phyloP scores from a whole-genome alignment of 345 rosid species.

The Cardamine occulta region DNA sequence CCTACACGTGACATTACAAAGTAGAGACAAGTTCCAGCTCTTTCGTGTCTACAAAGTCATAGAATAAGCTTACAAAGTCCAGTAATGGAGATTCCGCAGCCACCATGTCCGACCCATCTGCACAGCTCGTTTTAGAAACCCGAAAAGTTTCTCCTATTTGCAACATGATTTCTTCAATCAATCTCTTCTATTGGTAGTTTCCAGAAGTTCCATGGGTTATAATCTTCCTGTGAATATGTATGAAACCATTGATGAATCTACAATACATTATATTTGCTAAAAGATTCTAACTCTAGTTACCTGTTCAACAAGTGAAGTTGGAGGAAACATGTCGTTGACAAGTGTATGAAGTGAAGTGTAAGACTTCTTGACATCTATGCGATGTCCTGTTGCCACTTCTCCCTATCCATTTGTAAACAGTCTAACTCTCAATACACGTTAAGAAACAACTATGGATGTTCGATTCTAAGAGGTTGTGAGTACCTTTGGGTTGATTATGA shows the following conservation, averaged over 20 bases:
- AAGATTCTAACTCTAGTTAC: conserved; percentile 41
- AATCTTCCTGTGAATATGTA: conserved; percentile 72
- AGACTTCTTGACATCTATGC: conserved; percentile 68
- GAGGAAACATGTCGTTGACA: conserved; percentile 91
- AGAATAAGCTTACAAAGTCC: conserved; percentile 8
- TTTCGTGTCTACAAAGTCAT: conserved; percentile 24
- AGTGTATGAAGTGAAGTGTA: conserved; percentile 90
- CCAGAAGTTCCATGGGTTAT: conserved; percentile 87
- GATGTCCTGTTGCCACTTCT: conserved; percentile 87
- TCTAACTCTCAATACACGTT: background rate
- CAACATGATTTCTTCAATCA: conserved; percentile 41
- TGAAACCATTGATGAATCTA: conserved; percentile 22
- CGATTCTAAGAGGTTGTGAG: conserved; percentile 10
- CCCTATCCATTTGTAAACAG: conserved; percentile 53
- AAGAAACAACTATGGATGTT: conserved; percentile 19
- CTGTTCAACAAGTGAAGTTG: conserved; percentile 80
- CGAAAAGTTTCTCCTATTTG: background rate
- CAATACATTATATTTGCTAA: background rate
- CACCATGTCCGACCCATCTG: conserved; percentile 8
- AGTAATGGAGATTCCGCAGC: conserved; percentile 15
- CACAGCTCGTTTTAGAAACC: conserved; percentile 17
- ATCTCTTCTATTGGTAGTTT: conserved; percentile 65
- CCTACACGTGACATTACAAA: conserved; percentile 36
- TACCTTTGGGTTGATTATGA: conserved; percentile 94
- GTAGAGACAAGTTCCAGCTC: background rate